Evolutionary conservation across 1,139 yeast genomes (phyloP).

Genomic region (Oligophagozyma castellii): DNA sequence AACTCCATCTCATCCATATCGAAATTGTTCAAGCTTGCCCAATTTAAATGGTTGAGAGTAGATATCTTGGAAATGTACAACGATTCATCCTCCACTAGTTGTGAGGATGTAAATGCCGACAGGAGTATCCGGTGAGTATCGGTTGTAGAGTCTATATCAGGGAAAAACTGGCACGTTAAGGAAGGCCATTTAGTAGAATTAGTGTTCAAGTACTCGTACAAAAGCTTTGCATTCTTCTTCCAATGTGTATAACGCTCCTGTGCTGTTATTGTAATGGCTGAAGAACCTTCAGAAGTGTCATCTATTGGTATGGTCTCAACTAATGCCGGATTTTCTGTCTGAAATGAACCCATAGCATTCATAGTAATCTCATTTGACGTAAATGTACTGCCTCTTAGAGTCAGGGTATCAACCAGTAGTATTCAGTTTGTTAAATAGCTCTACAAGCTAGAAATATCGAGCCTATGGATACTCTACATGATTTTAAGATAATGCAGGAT

Average conservation of each 20-base stretch:
- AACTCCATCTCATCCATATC: slow-evolving; percentile 26
- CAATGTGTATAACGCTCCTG: slow-evolving; percentile 56
- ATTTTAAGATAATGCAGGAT: too few relatives aligned
- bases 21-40: slow-evolving; percentile 25
- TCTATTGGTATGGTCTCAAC: too few relatives aligned
- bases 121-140: slow-evolving; percentile 21
- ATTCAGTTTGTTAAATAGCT: too few relatives aligned
- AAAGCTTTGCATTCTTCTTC: slow-evolving; percentile 62
- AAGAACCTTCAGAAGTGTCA: too few relatives aligned
- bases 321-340: too few relatives aligned
- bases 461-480: too few relatives aligned
- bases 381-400: too few relatives aligned
- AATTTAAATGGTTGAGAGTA: slow-evolving; percentile 19
- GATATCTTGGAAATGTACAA: slow-evolving; percentile 19
- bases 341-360: too few relatives aligned
- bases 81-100: slow-evolving; percentile 23
- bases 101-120: slow-evolving; percentile 24
- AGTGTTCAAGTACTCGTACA: slow-evolving; percentile 65
- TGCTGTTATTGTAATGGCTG: slow-evolving; percentile 11
- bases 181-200: slow-evolving; percentile 75
- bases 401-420: too few relatives aligned
- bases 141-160: slow-evolving; percentile 27
- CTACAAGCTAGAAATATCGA: too few relatives aligned
- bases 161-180: slow-evolving; percentile 61
- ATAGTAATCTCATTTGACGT: too few relatives aligned